Base-by-base conservation (phyloP, 2,329 filamentous ascomycete genomes). In the Cordyceps fumosorosea region DNA sequence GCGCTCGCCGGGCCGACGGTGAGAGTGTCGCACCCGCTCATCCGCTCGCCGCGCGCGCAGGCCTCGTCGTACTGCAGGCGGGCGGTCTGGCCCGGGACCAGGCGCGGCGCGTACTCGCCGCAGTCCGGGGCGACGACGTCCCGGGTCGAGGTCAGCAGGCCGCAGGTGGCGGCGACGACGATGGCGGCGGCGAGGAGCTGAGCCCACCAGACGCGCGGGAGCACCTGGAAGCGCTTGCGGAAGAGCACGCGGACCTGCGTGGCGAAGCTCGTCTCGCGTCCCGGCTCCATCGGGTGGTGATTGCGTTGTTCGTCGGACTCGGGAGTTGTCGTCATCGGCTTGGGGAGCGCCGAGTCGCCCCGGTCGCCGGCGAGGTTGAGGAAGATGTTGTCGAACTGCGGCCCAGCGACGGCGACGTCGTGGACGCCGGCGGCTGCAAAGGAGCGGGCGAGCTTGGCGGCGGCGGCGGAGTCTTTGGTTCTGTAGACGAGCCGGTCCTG, bases 181-280 rank as follows among this genome's bases (percentile, higher is more conserved):
- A 96, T 83, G 0, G 90, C 68, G n/a, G 93, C 76, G 1, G 89
- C 90, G 4, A 84, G 87, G 10, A 87, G 69, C 60, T 90, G 90
- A 0, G 90, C 90, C 64, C 93, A 80, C 73, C 85, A 89, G 70
- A 93, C 93, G 34, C 86, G 81, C 66, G 86, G 85, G 59, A 93
- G 78, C 37, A 96, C 87, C 0, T 84, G 89, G 63, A 83, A 78
- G 47, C 91, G 81, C 73, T 96, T 96, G 55, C 80, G 75, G 70
- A 93, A 89, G 14, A 96, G 76, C 1, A 93, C 85, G 70, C 81
- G 78, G 0, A 84, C 84, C 76, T 96, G 91, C 0, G 56, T 42
- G 65, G 64, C 66, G 37, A 67, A 68, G 1, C 65, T 63, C 6
- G 62, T 64, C 3, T 59, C 59, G n/a, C 48, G 52, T 1, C 64